Evolutionary conservation across 441 rosid species (phyloP), one percentile per base, ranked within the genome.

Genomic region (Viola pubescens): DNA sequence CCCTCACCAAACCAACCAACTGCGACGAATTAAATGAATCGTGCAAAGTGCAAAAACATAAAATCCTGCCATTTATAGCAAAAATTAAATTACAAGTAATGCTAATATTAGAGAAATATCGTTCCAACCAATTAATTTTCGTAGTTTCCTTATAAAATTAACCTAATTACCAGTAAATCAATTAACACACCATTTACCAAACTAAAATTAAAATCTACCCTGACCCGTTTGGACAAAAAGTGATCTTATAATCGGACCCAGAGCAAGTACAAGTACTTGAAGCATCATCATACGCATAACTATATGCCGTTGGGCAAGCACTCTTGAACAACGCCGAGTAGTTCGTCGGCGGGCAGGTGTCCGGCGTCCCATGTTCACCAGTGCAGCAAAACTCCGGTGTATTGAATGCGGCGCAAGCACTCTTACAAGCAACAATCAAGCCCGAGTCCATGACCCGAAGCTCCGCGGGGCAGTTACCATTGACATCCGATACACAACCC

Each of bases 201-300:
- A 62, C 47, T 9, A 3, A 11, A 13, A 46, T 4, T 11, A 7
- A 0, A 51, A 19, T 19, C 55, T 56, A 62, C 65, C 48, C 61
- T 7, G 78, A 79, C 45, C 72, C 80, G 38, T 41, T 62, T 6
- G 89, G 77, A 52, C 97, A 91, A 66, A 89, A 87, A 4, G 94
- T 89, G 69, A 91, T 89, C 82, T 80, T 42, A 47, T 89, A 89
- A 54, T 82, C 79, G 38, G 97, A 62, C 16, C 89, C 89, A 26
- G 91, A 66, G 46, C 98, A 91, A 41, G 97, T 91, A 61, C 82
- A 74, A 5, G 95, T 91, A 53, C 97, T 91, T 0, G 97, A 68
- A 0, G 94, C 91, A 56, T 91, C 98, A 56, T 91, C 98, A 45
- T 89, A 91, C 5, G 98, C 98, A 37, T 91, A 91, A 51, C 97